Evolutionary conservation across 371 early-diverging fungal species (phyloP).

Genomic region (Rhizopus delemar): DNA sequence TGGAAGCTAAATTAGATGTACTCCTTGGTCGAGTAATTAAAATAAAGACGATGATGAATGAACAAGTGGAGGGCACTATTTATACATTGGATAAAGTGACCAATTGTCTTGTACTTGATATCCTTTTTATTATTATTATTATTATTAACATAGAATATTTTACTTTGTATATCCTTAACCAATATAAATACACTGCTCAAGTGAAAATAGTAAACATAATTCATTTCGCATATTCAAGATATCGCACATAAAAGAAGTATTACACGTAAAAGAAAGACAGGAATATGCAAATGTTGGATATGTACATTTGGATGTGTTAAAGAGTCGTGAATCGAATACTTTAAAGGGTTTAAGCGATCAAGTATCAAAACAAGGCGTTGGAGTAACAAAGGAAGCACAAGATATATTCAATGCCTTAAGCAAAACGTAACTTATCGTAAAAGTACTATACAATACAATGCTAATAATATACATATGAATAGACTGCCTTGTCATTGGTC

Average conservation of each 20-base stretch:
- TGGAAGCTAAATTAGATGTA: conserved; percentile 7
- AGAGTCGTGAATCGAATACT: conserved; percentile 64
- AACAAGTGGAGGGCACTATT: conserved; percentile 61
- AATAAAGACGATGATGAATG: conserved; percentile 57
- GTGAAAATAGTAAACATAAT: conserved; percentile 25
- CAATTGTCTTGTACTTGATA: conserved; percentile 71
- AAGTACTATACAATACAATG: neutral
- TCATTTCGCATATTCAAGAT: conserved; percentile 63
- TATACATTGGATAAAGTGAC: conserved; percentile 64
- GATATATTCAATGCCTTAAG: conserved; percentile 80
- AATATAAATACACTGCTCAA: conserved; percentile 25
- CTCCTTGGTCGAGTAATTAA: conserved; percentile 55
- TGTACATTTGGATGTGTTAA: conserved; percentile 60
- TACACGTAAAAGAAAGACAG: conserved; percentile 24
- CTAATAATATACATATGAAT: neutral
- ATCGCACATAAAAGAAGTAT: conserved; percentile 61
- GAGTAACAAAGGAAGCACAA: conserved; percentile 77
- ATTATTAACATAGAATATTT: neutral
- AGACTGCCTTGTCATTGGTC: conserved; percentile 84
- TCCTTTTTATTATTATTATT: conserved; percentile 36
- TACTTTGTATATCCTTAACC: conserved; percentile 6
- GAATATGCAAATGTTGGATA: conserved; percentile 20
- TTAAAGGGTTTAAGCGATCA: conserved; percentile 57
- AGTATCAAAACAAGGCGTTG: conserved; percentile 76
- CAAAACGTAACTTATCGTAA: conserved; percentile 65